Percentiles rank a stretch among this genome's conserved stretches.
phyloP scores from a whole-genome alignment of 495 filamentous ascomycete species.

The Penicillium cinerascens region DNA sequence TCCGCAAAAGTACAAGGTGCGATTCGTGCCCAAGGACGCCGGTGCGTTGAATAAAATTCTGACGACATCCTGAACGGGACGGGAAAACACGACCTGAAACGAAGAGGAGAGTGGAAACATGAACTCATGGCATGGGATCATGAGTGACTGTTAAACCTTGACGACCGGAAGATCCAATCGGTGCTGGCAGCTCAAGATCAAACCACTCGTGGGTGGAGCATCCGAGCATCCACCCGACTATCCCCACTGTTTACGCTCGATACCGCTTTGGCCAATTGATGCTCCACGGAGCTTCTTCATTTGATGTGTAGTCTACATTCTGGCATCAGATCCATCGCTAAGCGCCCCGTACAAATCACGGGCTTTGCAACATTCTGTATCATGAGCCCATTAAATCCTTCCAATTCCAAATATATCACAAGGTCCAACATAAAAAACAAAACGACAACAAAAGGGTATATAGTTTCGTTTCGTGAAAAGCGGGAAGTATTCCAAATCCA shows the following conservation, averaged over 20 bases:
- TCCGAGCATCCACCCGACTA: neutral
- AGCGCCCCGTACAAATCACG: neutral
- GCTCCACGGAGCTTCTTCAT: slow-evolving; percentile 1
- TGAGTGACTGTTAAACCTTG: too few relatives aligned
- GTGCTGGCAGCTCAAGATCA: neutral
- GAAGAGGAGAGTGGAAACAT: neutral
- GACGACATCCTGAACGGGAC: slow-evolving; percentile 9
- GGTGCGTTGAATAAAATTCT: slow-evolving; percentile 34
- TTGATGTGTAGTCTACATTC: slow-evolving; percentile 9
- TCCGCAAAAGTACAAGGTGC: slow-evolving; percentile 52
- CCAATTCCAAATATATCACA: slow-evolving; percentile 14
- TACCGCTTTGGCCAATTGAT: neutral
- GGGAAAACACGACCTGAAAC: neutral
- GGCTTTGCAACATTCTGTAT: neutral
- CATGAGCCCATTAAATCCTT: slow-evolving; percentile 5
- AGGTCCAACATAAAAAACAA: neutral
- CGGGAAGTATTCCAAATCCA: neutral
- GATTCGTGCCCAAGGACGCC: slow-evolving; percentile 52
- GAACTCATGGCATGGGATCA: neutral
- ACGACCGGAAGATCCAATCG: neutral
- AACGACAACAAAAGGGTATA: neutral
- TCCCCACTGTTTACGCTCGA: neutral
- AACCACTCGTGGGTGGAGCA: neutral
- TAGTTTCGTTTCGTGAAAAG: slow-evolving; percentile 2
- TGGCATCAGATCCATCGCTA: slow-evolving; percentile 2